Evolutionary conservation across 2,329 filamentous ascomycete species (phyloP).

Genomic region (Fusarium sp.): DNA sequence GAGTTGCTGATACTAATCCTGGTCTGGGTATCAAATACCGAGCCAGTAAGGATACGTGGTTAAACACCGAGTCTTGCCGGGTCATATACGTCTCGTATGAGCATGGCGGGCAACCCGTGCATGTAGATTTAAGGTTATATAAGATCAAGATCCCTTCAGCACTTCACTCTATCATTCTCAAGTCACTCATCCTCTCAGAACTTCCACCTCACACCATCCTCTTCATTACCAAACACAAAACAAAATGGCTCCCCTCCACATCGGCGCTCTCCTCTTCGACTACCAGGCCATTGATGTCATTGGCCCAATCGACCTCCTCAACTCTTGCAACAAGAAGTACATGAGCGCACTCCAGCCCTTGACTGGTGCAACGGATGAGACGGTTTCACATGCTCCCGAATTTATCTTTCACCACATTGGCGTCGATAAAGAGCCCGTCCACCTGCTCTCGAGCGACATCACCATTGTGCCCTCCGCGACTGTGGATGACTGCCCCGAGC

Average conservation of each 20-base stretch:
- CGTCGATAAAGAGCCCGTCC: slow-evolving; percentile 43
- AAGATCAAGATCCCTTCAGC: background rate
- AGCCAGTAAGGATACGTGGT: background rate
- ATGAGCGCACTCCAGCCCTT: slow-evolving; percentile 16
- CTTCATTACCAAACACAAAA: background rate
- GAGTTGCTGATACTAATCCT: background rate
- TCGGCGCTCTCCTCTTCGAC: slow-evolving; percentile 39
- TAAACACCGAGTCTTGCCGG: background rate
- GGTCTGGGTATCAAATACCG: background rate
- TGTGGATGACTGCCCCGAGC: slow-evolving; percentile 48
- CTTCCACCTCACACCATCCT: background rate
- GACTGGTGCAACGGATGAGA: slow-evolving; percentile 29
- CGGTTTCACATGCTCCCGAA: slow-evolving; percentile 40
- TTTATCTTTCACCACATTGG: slow-evolving; percentile 51
- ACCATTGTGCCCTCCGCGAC: slow-evolving; percentile 45
- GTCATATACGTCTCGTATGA: background rate
- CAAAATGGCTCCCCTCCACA: slow-evolving; percentile 23
- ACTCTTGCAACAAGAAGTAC: slow-evolving; percentile 36
- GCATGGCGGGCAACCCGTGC: background rate
- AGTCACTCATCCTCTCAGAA: background rate
- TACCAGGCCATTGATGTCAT: slow-evolving; percentile 49
- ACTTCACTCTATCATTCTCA: background rate
- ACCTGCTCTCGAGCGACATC: slow-evolving; percentile 12
- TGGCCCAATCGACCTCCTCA: slow-evolving; percentile 46
- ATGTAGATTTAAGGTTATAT: background rate